Base-by-base conservation (phyloP, 2,329 filamentous ascomycete species). In the Diplodia scrobiculata region DNA sequence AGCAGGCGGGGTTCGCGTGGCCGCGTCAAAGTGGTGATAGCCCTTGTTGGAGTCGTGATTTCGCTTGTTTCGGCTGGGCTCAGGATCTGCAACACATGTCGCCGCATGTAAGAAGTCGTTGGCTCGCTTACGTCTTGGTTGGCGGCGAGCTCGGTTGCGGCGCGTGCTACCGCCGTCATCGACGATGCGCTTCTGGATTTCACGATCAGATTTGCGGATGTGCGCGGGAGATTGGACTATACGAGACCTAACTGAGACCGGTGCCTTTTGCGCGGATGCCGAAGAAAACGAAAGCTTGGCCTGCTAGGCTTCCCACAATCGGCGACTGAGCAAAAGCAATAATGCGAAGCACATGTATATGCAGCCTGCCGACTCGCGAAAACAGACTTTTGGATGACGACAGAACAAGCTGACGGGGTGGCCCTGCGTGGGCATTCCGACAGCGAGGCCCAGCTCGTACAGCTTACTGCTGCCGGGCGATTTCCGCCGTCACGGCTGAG, bases 151-250 rank as follows among this genome's bases (percentile, higher is more conserved):
- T 62, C 58, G 58, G 58, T 29, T 62, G 58, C 41, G 58, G 58
- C 58, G 58, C 58, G 58, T 62, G 58, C 58, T 29, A n/a, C 29
- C 36, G n/a, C 58, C 29, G 29, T 36, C 58, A 62, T 62, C 58
- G 58, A 50, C 58, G 58, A 62, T 62, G 58, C n/a, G 34, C 10
- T 36, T 62, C 58, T 27, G n/a, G 21, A 50, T 62, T 50, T 19
- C 36, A n/a, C n/a, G 41, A 62, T 62, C 41, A 47, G 58, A 62
- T 62, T 62, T 62, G 58, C 58, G 58, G 58, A 62, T 62, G 58
- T 62, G 58, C 58, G 32, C 55, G 45, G 58, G 29, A 62, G 55
- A 60, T 60, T 60, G 55, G 21, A 32, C 45, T n/a, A 62, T 50
- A 62, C 58, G 48, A 62, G 55, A 21, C n/a, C n/a, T n/a, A 27